Evolutionary conservation across 768 basidiomycete species (phyloP), one percentile per base, ranked within the genome.

Genomic region (Filobasidium floriforme): DNA sequence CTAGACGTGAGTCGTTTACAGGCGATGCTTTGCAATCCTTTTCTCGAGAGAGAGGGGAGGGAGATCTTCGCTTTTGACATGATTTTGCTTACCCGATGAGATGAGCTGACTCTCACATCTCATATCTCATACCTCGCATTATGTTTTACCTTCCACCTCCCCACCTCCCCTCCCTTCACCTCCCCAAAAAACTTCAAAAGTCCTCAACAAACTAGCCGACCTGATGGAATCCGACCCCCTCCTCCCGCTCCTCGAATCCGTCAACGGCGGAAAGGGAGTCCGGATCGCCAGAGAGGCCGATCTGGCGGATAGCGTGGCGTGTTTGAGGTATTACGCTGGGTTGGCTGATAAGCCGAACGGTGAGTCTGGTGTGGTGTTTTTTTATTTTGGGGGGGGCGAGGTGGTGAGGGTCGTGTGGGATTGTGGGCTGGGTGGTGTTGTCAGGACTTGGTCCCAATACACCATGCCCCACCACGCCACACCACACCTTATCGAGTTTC

Each of bases 341-440:
- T 89, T 89, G 86, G 89, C 90, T 24, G 92, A 92, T 81, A 94
- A 93, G 80, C 79, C 88, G 62, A 81, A 83, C 5, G 89, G 89
- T 6, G 67, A 66, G 61, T 66, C 41, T 11, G 26, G 7, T 54
- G n/a, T n/a, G n/a, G n/a, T n/a, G n/a, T n/a, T n/a, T n/a, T n/a
- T n/a, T n/a, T n/a, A n/a, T n/a, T n/a, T n/a, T n/a, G n/a, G n/a
- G n/a, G n/a, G n/a, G n/a, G n/a, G n/a, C n/a, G n/a, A n/a, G n/a
- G n/a, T n/a, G n/a, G n/a, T n/a, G n/a, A n/a, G n/a, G n/a, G n/a
- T n/a, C n/a, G n/a, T n/a, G n/a, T n/a, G n/a, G n/a, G n/a, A n/a
- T n/a, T n/a, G n/a, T n/a, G n/a, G n/a, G n/a, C n/a, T n/a, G n/a
- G n/a, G n/a, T n/a, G n/a, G n/a, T n/a, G n/a, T n/a, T n/a, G n/a